A percentile compares a stretch with the other conserved stretches of the same genome.
These are phyloP conservation scores for Earliella scabrosa DNA, from an alignment of 1,284 basidiomycete species.

Conservation along the genomic window DNA sequence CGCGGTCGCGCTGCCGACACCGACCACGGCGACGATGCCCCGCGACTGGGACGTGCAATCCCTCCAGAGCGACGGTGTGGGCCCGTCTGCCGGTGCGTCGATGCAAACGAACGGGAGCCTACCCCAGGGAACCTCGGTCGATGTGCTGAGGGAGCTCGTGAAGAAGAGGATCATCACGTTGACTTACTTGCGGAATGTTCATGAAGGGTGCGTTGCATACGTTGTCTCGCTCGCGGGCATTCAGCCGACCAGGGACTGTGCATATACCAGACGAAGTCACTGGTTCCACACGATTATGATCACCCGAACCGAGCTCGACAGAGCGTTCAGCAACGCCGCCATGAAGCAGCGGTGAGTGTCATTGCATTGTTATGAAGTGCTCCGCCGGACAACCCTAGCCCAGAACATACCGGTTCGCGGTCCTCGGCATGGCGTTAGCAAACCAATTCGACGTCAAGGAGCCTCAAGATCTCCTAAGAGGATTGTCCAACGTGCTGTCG, in stretches of 20 bases:
- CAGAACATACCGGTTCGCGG: conserved; percentile 79
- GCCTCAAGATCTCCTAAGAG: conserved; percentile 76
- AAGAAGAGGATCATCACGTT: conserved; percentile 85
- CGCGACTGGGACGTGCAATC: conserved; percentile 75
- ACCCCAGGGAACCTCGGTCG: conserved; percentile 69
- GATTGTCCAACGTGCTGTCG: conserved; percentile 67
- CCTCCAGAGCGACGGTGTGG: conserved; percentile 34
- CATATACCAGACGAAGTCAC: conserved; percentile 62
- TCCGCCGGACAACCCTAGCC: conserved; percentile 3
- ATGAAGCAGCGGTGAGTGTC: conserved; percentile 76
- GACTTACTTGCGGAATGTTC: conserved; percentile 81
- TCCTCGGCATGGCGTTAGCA: conserved; percentile 85
- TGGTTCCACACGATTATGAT: conserved; percentile 91
- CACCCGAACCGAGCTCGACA: conserved; percentile 72
- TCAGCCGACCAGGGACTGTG: conserved; percentile 6
- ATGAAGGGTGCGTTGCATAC: conserved; percentile 71
- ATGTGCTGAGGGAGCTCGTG: conserved; percentile 76
- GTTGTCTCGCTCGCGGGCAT: not conserved
- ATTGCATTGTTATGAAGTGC: not conserved
- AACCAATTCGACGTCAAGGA: conserved; percentile 80
- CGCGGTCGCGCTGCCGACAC: conserved; percentile 36
- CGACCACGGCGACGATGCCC: conserved; percentile 40
- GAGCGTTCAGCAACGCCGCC: conserved; percentile 69
- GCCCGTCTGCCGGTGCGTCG: conserved; percentile 21
- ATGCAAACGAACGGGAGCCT: conserved; percentile 38